These are phyloP conservation scores for Cladophialophora chaetospira DNA, from an alignment of 2,329 filamentous ascomycete species.

Conservation along the genomic window DNA sequence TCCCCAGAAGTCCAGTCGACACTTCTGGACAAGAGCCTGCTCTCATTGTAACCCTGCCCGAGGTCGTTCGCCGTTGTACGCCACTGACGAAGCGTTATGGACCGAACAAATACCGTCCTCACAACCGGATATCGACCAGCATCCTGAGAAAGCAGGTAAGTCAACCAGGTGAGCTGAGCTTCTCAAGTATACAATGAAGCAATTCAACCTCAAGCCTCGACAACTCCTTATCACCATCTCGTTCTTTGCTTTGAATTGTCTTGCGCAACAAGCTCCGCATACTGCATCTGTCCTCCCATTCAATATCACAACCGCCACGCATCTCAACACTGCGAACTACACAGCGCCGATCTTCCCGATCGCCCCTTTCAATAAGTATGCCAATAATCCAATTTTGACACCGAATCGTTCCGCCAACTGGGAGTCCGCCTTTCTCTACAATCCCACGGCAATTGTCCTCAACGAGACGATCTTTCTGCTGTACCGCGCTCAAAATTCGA, in stretches of 20 bases:
- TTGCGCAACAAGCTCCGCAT: not conserved
- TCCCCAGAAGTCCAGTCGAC: no score
- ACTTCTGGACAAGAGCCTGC: no score
- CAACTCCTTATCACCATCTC: not conserved
- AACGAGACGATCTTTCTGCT: conserved; percentile 38
- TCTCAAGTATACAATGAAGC: not conserved
- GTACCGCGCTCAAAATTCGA: conserved; percentile 41
- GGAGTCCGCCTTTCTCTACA: conserved; percentile 33
- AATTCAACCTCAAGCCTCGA: not conserved
- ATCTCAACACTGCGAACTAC: conserved; percentile 34
- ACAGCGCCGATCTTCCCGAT: conserved; percentile 36
- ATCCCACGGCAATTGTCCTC: conserved; percentile 32
- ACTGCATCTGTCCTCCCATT: conserved; percentile 3
- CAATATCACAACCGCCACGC: conserved; percentile 25
- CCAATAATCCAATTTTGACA: conserved; percentile 34
- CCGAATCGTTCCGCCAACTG: conserved; percentile 28
- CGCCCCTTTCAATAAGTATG: conserved; percentile 35
- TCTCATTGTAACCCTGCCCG: no score
- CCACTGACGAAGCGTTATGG: no score
- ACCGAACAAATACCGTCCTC: no score
- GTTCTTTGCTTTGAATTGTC: not conserved
- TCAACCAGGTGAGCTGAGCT: not conserved
- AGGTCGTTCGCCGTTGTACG: no score
- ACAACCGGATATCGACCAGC: no score
- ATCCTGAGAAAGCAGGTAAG: no score